These are phyloP conservation scores for Piromyces sp. DNA, from an alignment of 192 early-diverging fungal species.

Conservation along the genomic window DNA sequence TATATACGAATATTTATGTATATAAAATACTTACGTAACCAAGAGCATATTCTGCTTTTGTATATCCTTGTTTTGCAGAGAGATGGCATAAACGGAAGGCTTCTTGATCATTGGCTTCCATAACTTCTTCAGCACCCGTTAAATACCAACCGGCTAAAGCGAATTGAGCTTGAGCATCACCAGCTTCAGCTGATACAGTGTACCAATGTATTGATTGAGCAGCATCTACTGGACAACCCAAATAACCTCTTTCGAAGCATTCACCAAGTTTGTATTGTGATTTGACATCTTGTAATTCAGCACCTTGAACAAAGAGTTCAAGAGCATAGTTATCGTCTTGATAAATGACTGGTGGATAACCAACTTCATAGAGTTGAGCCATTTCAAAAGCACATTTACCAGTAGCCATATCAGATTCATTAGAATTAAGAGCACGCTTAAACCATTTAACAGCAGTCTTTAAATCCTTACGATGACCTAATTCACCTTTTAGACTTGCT, in stretches of 20 bases:
- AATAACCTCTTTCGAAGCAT: not conserved
- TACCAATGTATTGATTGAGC: not conserved
- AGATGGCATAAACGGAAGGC: not conserved
- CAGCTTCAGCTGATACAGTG: not conserved
- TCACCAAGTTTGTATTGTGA: constrained; percentile 1
- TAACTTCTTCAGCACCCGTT: constrained; percentile 1
- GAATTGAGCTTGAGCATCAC: not conserved
- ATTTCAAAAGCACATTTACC: not conserved
- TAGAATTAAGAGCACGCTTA: not conserved
- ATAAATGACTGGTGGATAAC: constrained; percentile 2
- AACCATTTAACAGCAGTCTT: constrained; percentile 6
- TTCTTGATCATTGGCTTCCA: not conserved
- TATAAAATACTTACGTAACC: constrained; percentile 1
- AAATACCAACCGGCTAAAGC: constrained; percentile 3
- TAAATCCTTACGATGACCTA: not conserved
- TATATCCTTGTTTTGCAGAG: constrained; percentile 1
- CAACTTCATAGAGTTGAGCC: not conserved
- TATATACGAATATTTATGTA: too few species aligned
- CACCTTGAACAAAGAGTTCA: constrained; percentile 1
- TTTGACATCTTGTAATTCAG: not conserved
- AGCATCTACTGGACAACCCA: not conserved
- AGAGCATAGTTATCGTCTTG: not conserved
- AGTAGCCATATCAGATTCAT: not conserved
- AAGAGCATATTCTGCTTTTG: constrained; percentile 6
- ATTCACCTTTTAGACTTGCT: not conserved